These are phyloP conservation scores for Eucalyptus sp. DNA, from an alignment of 345 rosid species.

Conservation along the genomic window DNA sequence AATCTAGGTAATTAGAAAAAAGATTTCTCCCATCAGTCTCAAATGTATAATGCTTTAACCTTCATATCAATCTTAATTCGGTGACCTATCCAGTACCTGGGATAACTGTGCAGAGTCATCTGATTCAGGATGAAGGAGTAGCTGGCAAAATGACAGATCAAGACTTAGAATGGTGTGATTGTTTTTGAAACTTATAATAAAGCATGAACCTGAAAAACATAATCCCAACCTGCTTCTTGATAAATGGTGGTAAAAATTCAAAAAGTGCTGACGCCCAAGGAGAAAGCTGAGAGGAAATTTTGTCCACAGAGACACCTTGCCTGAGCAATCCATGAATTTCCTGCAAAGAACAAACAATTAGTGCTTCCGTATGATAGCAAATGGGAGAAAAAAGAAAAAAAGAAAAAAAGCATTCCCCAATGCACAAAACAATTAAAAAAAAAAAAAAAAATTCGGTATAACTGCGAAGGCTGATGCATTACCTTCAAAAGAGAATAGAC, in stretches of 20 bases:
- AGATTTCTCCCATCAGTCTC: not conserved
- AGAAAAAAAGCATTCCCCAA: not conserved
- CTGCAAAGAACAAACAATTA: conserved; percentile 15
- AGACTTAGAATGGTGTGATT: not conserved
- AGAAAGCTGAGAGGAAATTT: conserved; percentile 81
- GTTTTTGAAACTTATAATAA: not conserved
- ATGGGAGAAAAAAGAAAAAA: not conserved
- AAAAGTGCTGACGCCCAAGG: conserved; percentile 98
- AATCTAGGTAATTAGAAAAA: conserved; percentile 36
- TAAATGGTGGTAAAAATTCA: conserved; percentile 84
- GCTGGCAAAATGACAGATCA: conserved; percentile 30
- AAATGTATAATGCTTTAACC: not conserved
- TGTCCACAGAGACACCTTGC: conserved; percentile 59
- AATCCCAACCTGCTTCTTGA: conserved; percentile 69
- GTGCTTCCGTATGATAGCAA: not conserved
- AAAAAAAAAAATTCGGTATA: not conserved
- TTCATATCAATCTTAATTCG: not conserved
- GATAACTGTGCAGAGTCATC: conserved; percentile 99
- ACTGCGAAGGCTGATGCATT: not conserved
- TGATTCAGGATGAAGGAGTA: conserved; percentile 91
- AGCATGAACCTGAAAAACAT: not conserved
- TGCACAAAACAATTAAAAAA: not conserved
- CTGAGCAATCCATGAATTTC: conserved; percentile 75
- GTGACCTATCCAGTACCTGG: conserved; percentile 43
- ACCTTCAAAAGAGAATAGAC: conserved; percentile 94